A percentile compares a stretch with the other conserved stretches of the same genome.
These are phyloP conservation scores for Carex pumila DNA, from an alignment of 176 grass and related monocot species.

Conservation along the genomic window DNA sequence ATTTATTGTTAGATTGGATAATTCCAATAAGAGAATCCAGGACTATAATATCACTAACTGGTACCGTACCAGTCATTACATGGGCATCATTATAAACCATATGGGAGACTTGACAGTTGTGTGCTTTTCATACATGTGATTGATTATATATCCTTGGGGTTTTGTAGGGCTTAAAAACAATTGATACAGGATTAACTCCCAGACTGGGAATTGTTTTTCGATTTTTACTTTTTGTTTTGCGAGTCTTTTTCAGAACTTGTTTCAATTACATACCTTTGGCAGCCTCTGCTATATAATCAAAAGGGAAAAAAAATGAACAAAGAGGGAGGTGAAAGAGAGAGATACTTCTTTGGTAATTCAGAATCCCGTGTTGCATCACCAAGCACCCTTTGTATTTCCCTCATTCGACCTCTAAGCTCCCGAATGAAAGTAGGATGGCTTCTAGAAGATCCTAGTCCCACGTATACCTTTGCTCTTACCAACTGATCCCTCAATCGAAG, in stretches of 20 bases:
- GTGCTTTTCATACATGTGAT: neutral
- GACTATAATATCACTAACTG: neutral
- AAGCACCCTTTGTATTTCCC: slow-evolving; percentile 52
- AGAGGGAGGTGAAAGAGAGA: slow-evolving; percentile 2
- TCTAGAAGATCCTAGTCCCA: slow-evolving; percentile 51
- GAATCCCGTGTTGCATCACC: slow-evolving; percentile 45
- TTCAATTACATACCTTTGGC: neutral
- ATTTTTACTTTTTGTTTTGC: neutral
- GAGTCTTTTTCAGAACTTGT: neutral
- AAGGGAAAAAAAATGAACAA: neutral
- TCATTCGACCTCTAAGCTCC: slow-evolving; percentile 61
- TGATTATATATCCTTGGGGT: neutral
- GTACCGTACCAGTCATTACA: neutral
- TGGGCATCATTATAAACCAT: neutral
- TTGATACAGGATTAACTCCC: neutral
- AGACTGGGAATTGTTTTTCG: neutral
- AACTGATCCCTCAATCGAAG: slow-evolving; percentile 63
- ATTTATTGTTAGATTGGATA: neutral
- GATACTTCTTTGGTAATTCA: slow-evolving; percentile 67
- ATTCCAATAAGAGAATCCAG: neutral
- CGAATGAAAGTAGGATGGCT: slow-evolving; percentile 51
- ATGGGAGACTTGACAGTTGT: neutral
- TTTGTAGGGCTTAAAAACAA: neutral
- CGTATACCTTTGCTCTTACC: slow-evolving; percentile 59
- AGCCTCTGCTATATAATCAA: neutral